Base-by-base conservation (phyloP, 305 asterid genomes). In the Fraxinus greggii region DNA sequence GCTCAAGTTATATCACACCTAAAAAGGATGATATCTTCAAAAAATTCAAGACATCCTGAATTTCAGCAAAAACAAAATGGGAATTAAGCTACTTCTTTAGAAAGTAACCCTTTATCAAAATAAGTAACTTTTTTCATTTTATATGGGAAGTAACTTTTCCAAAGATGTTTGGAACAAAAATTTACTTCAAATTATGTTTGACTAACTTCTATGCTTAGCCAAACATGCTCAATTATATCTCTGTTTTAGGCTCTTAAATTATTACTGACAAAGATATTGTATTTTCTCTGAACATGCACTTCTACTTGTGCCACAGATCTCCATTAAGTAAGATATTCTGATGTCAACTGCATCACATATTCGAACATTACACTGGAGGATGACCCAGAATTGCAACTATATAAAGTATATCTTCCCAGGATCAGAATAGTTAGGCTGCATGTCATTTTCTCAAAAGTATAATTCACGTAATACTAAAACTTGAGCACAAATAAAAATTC, bases 1-100 rank as follows among this genome's bases (percentile, higher is more conserved):
- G 80, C 74, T 67, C 42, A 32, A 61, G 54, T 63, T 35, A 76
- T 24, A 63, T n/a, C 76, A 70, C 75, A 23, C 51, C 78, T 17
- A 12, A 59, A 70, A 36, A 79, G 42, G 78, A 19, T 40, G 63
- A 28, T 28, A 15, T 65, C 73, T 65, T 65, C 33, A 28, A 12
- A 65, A 24, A 28, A 65, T 26, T 32, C 35, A 65, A 24, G 35
- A 26, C 17, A 63, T 63, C 72, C 72, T 24, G 36, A 65, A 26
- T 65, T 65, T 26, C 73, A 65, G 61, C 29, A 26, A 10, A 24
- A 59, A 65, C 21, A 28, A 65, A 65, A 32, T 1, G 6, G 73
- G 36, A 28, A 65, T 10, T 65, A 65, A 65, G 35, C 13, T 65
- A 65, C 35, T 26, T 65, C 4, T 28, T 24, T 28, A 26, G 21